Base-by-base conservation (phyloP, 371 early-diverging fungal species). In the Mortierella sp. region DNA sequence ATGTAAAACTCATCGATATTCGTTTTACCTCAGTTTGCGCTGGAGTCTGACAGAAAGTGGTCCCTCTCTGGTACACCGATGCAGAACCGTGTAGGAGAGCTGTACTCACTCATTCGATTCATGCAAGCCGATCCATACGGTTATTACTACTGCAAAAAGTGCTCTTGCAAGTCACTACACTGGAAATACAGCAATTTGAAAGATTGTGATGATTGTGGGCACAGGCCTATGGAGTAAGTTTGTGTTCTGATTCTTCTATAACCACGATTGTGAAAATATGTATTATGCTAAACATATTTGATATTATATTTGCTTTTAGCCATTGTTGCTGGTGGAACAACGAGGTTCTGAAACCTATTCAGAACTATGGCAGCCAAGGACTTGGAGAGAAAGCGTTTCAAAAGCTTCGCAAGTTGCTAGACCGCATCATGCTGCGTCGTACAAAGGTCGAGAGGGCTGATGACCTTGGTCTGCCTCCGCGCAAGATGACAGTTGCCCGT, bases 321-420 rank as follows among this genome's bases (percentile, higher is more conserved):
- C 98, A 97, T 79, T 89, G 92, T 19, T 94, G 95, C 60, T 98
- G 95, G 95, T 99, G 99, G 99, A 99, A 99, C 80, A 82, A 88
- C 51, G 95, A 95, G 58, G 91, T 99, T 11, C 78, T 97, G 21
- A 95, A 94, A 66, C 98, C 98, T 4, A 97, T 99, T 53, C 97
- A 97, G 79, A 79, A 72, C 14, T 84, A 85, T 71, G 94, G 94
- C 7, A 82, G 92, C 4, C 60, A 71, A 1, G 93, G 89, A 2
- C 81, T 84, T 24, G 95, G 97, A 47, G 81, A 81, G 26, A 64
- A 67, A 8, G 93, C 95, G 0, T 93, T 97, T 73, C 58, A 81
- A 5, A 96, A 96, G 72, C 85, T 99, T 4, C 79, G 90, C 2
- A 60, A 82, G 34, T 79, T 99, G 24, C 84, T 97, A n/a, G 94